Percentiles rank a stretch among this genome's conserved stretches.
Evolutionary conservation across 129 eudicot genomes (phyloP).

Genomic region (Artemisia annua): DNA sequence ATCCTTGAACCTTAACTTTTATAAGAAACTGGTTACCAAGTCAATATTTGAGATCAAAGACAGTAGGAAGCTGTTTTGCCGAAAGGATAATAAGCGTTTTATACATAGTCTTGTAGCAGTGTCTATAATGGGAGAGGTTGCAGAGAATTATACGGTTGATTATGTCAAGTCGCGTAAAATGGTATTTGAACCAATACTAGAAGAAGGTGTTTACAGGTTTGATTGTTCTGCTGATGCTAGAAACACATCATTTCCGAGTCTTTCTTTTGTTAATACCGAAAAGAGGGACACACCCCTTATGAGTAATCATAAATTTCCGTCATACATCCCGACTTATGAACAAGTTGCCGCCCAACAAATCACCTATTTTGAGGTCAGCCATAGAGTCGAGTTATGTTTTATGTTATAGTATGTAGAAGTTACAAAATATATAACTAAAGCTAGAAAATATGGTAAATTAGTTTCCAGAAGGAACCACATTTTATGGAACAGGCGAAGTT

Average conservation of each 20-base stretch:
- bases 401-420: background rate
- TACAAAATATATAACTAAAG: slow-evolving; percentile 9
- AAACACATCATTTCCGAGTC: slow-evolving; percentile 67
- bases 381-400: background rate
- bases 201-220: slow-evolving; percentile 86
- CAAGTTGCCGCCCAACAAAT: slow-evolving; percentile 49
- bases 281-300: slow-evolving; percentile 61
- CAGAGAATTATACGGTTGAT: slow-evolving; percentile 34
- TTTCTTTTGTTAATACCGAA: slow-evolving; percentile 68
- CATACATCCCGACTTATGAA: slow-evolving; percentile 66
- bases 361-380: slow-evolving; percentile 60
- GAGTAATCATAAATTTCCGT: slow-evolving; percentile 45
- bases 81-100: slow-evolving; percentile 29
- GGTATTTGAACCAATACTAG: slow-evolving; percentile 77
- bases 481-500: slow-evolving; percentile 98
- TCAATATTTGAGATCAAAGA: background rate
- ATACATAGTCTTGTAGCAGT: slow-evolving; percentile 12
- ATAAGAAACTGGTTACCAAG: background rate
- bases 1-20: too few species aligned
- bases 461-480: slow-evolving; percentile 87
- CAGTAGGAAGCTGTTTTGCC: background rate
- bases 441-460: slow-evolving; percentile 21
- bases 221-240: slow-evolving; percentile 81
- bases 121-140: slow-evolving; percentile 52
- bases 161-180: slow-evolving; percentile 50